Base-by-base conservation (phyloP, 768 basidiomycete genomes). In the Royoungia palumana region DNA sequence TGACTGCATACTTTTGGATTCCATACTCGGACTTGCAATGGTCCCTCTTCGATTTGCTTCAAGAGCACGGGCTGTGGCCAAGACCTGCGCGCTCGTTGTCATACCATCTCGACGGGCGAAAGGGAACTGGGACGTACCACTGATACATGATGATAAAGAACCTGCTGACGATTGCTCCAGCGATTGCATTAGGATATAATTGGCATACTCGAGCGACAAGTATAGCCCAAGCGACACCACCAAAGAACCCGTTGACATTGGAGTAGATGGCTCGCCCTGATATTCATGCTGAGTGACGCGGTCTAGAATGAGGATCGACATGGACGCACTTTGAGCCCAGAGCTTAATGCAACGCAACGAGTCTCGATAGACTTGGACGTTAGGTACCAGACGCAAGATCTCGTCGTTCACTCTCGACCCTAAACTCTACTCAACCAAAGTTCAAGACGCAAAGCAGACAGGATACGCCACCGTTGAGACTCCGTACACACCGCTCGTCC, bases 201-300 rank as follows among this genome's bases (percentile, higher is more conserved):
- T 99, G 96, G 72, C 96, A 99, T 78, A 98, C 94, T 68, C 96
- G 85, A 43, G 96, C 96, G n/a, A 97, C 94, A 35, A 98, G 81
- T 76, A 98, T 89, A 4, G 95, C 91, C 96, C 96, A 99, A 24
- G 94, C 95, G 2, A 98, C 95, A 62, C 96, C 96, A 48, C 96
- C 96, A 27, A 95, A 79, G 68, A 98, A 99, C 17, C 95, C 96
- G 59, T 93, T 93, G 11, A 97, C 92, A 67, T 99, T 99, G 1
- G 94, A 95, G 69, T 97, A 97, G 52, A 99, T 95, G 21, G 94
- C 96, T 71, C 94, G 79, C 59, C 85, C 94, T 97, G 61, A 36
- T 22, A 25, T 37, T 5, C 32, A 32, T 35, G 36, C 32, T 51
- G 30, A 62, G 50, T 46, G 34, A 51, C 22, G 24, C 37, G 46